Evolutionary conservation across 345 rosid genomes (phyloP), one percentile per base, ranked within the genome.

Genomic region (Corymbia maculata): DNA sequence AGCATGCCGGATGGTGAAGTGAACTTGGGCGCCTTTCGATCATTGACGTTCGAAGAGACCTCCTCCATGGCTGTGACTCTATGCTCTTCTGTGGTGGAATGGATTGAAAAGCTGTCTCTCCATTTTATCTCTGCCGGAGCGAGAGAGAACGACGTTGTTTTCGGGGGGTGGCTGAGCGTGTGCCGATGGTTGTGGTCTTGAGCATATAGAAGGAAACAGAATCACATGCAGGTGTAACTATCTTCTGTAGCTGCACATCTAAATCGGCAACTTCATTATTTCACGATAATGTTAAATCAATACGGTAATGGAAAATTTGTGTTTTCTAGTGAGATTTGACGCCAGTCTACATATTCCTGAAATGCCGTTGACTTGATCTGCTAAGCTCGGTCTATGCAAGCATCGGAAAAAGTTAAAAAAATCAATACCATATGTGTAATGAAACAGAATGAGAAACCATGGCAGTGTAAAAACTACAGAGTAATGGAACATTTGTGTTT

Each of bases 1-100:
- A 92, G 42, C 47, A 93, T 55, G 53, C 85, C 85, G 68, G 92
- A 17, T 44, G 92, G 49, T 7, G 91, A 82, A 32, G 47, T 59
- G 86, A 17, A 42, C 86, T 52, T 24, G 88, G 57, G 70, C 59
- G 11, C 64, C 85, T 17, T 89, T 64, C 11, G 87, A 88, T 87
- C 53, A 16, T 86, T 24, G 42, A 87, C 64, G 70, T 1, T 28
- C 30, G n/a, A n/a, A 82, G 85, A 32, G 10, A 26, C 55, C 22
- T 36, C 47, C 26, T 42, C 49, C 82, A 19, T 75, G 82, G 26
- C 49, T 75, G 36, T 32, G 82, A 75, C 49, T 36, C 14, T 0
- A 0, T 9, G 82, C 82, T 68, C 45, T 9, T 3, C 6, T 68
- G 24, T 19, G 12, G 12, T 32, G 44, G 6, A 68, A 15, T 4